Evolutionary conservation across 2,329 filamentous ascomycete species (phyloP).

Genomic region (Trichophyton simii): DNA sequence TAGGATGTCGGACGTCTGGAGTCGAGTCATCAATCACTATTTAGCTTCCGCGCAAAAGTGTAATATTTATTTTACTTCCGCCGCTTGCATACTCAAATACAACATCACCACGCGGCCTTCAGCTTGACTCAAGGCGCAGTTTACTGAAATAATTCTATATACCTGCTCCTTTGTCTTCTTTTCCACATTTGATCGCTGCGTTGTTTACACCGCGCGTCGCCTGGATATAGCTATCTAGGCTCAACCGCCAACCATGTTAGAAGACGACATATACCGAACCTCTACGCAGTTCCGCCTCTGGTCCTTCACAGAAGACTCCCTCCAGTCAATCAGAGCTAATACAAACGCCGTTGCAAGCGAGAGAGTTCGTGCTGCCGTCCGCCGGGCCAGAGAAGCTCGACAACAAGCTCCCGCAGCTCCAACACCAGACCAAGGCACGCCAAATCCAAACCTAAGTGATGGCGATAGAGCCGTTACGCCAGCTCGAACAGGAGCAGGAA

Average conservation of each 20-base stretch:
- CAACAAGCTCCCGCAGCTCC: neutral
- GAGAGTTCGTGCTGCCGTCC: slow-evolving; percentile 47
- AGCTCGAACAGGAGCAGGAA: slow-evolving; percentile 3
- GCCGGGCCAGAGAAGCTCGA: slow-evolving; percentile 30
- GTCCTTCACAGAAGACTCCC: slow-evolving; percentile 69
- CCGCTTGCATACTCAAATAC: neutral
- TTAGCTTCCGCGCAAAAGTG: neutral
- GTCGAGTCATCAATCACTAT: neutral
- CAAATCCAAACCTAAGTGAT: slow-evolving; percentile 1
- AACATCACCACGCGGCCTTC: neutral
- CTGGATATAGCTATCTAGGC: neutral
- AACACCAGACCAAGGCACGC: neutral
- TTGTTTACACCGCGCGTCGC: neutral
- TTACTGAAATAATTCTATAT: too few species aligned
- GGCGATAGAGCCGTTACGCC: slow-evolving; percentile 1
- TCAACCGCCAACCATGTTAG: slow-evolving; percentile 47
- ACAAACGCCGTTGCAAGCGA: slow-evolving; percentile 71
- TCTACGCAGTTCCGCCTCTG: slow-evolving; percentile 86
- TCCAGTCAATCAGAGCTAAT: slow-evolving; percentile 58
- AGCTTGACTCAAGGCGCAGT: neutral
- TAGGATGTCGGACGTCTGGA: neutral
- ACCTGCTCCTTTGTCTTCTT: neutral
- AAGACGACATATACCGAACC: slow-evolving; percentile 81
- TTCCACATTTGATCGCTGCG: neutral
- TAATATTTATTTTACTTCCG: neutral